Evolutionary conservation across 2,329 filamentous ascomycete species (phyloP), one percentile per base, ranked within the genome.

Genomic region (Clarireedia hainanense): DNA sequence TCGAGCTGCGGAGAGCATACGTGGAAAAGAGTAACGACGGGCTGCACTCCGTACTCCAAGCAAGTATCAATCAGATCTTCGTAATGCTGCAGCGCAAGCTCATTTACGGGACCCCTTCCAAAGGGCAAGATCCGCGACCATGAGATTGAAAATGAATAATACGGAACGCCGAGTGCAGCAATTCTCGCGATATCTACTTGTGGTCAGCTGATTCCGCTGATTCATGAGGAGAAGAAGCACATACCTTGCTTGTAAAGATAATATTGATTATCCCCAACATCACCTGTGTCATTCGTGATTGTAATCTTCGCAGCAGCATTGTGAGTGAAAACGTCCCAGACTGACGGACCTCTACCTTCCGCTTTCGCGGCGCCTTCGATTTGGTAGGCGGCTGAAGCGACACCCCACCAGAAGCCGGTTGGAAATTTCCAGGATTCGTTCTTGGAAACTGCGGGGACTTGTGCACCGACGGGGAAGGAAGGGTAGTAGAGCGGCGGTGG

Each of bases 221-320:
- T n/a, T 4, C 10, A 23, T 24, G 5, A 5, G 9, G 23, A 17
- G 14, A 7, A 5, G 26, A 27, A 26, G 10, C 65, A 63, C 50
- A 71, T 68, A 59, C 78, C 76, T 65, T 80, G 78, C 64, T 80
- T 80, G 61, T 80, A 81, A 6, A 78, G 66, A 58, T 78, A 80
- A 63, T 80, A 80, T 42, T 55, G 39, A 51, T 55, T 55, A 23
- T 51, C 39, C 10, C 47, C 53, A 6, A 55, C 39, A 60, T 81
- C 78, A 2, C 76, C 77, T 59, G 64, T 72, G 42, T 77, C 2
- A 74, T 74, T 37, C 71, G 68, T 53, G 73, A 70, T 27, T 1
- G 57, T 60, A 48, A 51, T 40, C 5, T 55, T 58, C 3, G 46
- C 36, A 27, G 57, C 52, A 30, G 56, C 52, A 45, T 62, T 56